Conservation (phyloP, 2,329 filamentous ascomycete species). For the Paracorniculantispora psalliotae region DNA sequence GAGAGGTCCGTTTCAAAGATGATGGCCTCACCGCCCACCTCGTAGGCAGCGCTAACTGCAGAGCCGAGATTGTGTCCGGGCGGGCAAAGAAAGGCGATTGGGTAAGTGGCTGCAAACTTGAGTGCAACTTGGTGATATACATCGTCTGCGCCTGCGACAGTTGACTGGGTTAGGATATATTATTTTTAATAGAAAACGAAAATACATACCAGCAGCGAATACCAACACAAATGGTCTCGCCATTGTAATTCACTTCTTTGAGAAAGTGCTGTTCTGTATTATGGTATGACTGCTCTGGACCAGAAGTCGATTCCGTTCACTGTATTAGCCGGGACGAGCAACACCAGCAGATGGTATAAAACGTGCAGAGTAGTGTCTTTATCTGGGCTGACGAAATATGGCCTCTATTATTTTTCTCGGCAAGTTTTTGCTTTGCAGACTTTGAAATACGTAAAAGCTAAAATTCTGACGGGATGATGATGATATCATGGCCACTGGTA, state of each 20-base stretch:
- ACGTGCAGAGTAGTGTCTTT: too few species aligned
- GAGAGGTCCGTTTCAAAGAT: slow-evolving; percentile 3
- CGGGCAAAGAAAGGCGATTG: not conserved
- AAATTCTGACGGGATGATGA: not conserved
- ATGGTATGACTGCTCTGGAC: not conserved
- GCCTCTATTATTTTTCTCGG: too few species aligned
- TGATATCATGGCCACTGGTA: not conserved
- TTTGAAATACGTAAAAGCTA: too few species aligned
- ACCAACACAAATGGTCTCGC: not conserved
- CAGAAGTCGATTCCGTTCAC: too few species aligned
- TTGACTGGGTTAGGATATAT: not conserved
- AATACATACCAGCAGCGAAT: not conserved
- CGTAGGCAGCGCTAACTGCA: not conserved
- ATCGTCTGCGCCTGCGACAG: not conserved
- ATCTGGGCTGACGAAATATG: too few species aligned
- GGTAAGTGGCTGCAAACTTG: slow-evolving; percentile 1
- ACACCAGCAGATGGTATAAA: too few species aligned
- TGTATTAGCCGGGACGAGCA: too few species aligned
- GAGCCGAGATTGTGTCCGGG: not conserved
- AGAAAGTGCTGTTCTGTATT: not conserved
- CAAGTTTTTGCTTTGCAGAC: too few species aligned
- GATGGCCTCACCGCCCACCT: not conserved
- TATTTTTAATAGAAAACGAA: not conserved
- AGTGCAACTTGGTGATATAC: not conserved
- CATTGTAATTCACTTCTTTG: not conserved